These are phyloP conservation scores for Suillus bovinus DNA, from an alignment of 768 basidiomycete species.

Conservation along the genomic window DNA sequence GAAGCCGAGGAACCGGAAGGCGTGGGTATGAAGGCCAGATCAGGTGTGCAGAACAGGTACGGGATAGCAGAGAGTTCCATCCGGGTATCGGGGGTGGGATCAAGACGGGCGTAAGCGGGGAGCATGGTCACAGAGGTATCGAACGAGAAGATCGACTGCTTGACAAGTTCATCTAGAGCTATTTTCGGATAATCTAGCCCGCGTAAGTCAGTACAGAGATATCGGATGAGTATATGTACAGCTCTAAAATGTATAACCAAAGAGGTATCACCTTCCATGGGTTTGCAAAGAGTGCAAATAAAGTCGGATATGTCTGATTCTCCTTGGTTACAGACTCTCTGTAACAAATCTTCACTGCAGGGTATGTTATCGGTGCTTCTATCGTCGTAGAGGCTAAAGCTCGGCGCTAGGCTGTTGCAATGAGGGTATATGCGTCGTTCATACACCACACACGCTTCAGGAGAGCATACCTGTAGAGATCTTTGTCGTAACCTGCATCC, in stretches of 20 bases:
- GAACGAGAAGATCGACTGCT: slow-evolving; percentile 1
- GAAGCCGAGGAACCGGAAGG: no score
- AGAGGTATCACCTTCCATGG: slow-evolving; percentile 21
- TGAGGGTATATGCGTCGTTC: slow-evolving; percentile 3
- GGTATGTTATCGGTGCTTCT: background rate
- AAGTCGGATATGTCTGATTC: slow-evolving; percentile 12
- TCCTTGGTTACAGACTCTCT: slow-evolving; percentile 22
- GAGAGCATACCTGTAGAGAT: background rate
- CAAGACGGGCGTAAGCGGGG: slow-evolving; percentile 13
- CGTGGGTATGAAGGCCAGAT: background rate
- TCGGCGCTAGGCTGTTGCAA: background rate
- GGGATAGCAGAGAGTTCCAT: slow-evolving; percentile 33
- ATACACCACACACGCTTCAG: background rate
- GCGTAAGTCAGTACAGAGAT: background rate
- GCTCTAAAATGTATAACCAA: background rate
- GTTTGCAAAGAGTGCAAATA: slow-evolving; percentile 24
- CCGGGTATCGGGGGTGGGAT: slow-evolving; percentile 14
- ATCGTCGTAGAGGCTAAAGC: no score
- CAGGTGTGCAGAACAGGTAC: slow-evolving; percentile 29
- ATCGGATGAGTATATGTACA: background rate
- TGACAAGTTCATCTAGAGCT: background rate
- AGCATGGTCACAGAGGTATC: background rate
- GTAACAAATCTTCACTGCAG: background rate
- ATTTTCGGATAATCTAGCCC: background rate
- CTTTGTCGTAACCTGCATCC: background rate